Evolutionary conservation across 2,329 filamentous ascomycete species (phyloP), one percentile per base, ranked within the genome.

Genomic region (Rhinocladiella mackenziei): DNA sequence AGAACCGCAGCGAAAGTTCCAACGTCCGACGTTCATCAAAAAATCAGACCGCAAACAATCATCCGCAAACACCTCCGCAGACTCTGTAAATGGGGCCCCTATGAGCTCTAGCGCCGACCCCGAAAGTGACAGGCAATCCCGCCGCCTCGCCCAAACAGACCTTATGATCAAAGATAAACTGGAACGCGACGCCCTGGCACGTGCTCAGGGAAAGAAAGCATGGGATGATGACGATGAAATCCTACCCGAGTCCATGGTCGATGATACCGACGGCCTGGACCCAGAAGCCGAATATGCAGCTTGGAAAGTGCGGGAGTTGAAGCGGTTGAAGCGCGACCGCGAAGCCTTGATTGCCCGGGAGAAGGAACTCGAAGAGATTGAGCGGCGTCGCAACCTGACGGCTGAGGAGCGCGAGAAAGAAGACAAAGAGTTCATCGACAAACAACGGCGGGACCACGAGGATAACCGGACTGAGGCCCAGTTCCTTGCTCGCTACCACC

Each of bases 401-500:
- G 81, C 83, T 28, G 88, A 91, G 58, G 89, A 97, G 67, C 80
- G 92, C 35, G 80, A 83, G 45, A 83, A 80, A 45, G 92, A 98
- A 64, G 92, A 98, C 64, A 78, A 81, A 31, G 85, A 77, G 38
- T 86, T 80, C 64, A 70, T 97, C 13, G 81, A 82, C 1, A 74
- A 76, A 54, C 91, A 97, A 66, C 80, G 84, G 56, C 84, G 85
- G 51, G 89, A 94, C 52, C 71, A 73, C 17, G 86, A 86, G 58
- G 81, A 85, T 50, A 66, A 73, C 38, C 83, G 84, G 49, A 88
- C 88, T 40, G 84, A 91, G 50, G 87, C 92, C 75, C 78, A 78
- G 2, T 96, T 81, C 64, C 87, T 97, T 85, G 89, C 96, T 62
- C 89, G 89, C 62, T 98, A 97, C 70, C 89, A 87, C 66, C 92